phyloP scores from a whole-genome alignment of 306 rosid genomes.

The Cucumis melo region DNA sequence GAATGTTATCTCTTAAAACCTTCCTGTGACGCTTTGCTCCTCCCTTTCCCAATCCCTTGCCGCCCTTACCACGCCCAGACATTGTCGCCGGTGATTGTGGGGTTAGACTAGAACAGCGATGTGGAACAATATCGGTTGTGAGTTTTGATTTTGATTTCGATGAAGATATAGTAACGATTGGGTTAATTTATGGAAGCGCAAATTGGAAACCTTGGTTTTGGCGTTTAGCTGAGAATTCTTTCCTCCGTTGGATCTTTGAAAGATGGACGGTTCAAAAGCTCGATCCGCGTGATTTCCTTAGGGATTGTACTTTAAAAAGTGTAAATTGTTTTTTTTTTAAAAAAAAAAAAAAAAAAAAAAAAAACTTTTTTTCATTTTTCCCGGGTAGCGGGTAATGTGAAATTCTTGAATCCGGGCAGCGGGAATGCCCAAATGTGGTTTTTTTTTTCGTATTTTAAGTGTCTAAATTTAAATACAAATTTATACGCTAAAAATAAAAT shows the following conservation, averaged over 20 bases:
- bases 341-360: too few species aligned
- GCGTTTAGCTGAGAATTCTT: neutral
- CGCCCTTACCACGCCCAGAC: slow-evolving; percentile 54
- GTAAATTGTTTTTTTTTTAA: neutral
- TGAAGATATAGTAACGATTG: accelerated
- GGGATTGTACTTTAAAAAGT: neutral
- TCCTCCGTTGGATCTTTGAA: neutral
- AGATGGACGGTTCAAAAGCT: neutral
- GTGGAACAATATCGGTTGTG: neutral
- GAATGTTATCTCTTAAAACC: slow-evolving; percentile 42
- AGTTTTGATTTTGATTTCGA: neutral
- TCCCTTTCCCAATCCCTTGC: slow-evolving; percentile 50
- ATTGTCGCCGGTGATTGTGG: neutral
- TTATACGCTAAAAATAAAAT: too few species aligned
- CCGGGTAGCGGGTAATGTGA: neutral
- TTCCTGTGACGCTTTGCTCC: slow-evolving; percentile 46
- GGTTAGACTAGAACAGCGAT: neutral
- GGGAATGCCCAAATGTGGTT: neutral
- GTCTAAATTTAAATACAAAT: neutral
- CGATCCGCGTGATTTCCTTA: neutral
- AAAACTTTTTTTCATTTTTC: neutral
- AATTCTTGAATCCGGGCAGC: neutral
- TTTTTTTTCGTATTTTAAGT: too few species aligned
- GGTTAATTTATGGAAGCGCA: neutral
- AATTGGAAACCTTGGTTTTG: neutral